Conservation (phyloP, 2,329 filamentous ascomycete genomes). For the Setomelanomma holmii region DNA sequence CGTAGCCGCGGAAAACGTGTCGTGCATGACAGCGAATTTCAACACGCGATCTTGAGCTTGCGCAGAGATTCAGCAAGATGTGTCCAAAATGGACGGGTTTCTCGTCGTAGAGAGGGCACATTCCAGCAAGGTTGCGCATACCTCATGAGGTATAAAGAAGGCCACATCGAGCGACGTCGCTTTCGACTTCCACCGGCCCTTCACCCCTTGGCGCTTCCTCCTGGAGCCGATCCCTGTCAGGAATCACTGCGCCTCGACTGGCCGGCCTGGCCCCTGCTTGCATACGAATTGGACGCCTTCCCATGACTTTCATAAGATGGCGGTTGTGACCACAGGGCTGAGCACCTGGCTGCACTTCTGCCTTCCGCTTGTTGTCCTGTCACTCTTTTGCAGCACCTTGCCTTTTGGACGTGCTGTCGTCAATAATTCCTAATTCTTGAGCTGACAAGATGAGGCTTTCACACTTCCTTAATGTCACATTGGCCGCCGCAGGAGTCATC, state of each 20-base stretch:
- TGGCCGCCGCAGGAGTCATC: slow-evolving; percentile 15
- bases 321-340: background rate
- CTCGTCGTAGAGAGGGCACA: no score
- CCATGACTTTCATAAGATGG: slow-evolving; percentile 1
- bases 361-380: background rate
- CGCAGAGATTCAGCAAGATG: no score
- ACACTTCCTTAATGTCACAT: slow-evolving; percentile 10
- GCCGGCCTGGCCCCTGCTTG: slow-evolving; percentile 2
- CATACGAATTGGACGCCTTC: background rate
- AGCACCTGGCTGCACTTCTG: background rate
- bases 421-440: background rate
- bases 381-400: background rate
- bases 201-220: slow-evolving; percentile 4
- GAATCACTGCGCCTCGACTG: slow-evolving; percentile 3
- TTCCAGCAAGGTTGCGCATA: no score
- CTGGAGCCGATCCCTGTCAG: slow-evolving; percentile 1
- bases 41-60: background rate
- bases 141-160: no score
- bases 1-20: background rate
- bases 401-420: background rate
- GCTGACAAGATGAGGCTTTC: slow-evolving; percentile 9
- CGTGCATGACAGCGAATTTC: background rate
- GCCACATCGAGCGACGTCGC: background rate
- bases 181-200: background rate
- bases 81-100: no score